Percentiles rank a stretch among this genome's conserved stretches.
These are phyloP conservation scores for Trapa incisa DNA, from an alignment of 345 rosid genomes.

Conservation along the genomic window DNA sequence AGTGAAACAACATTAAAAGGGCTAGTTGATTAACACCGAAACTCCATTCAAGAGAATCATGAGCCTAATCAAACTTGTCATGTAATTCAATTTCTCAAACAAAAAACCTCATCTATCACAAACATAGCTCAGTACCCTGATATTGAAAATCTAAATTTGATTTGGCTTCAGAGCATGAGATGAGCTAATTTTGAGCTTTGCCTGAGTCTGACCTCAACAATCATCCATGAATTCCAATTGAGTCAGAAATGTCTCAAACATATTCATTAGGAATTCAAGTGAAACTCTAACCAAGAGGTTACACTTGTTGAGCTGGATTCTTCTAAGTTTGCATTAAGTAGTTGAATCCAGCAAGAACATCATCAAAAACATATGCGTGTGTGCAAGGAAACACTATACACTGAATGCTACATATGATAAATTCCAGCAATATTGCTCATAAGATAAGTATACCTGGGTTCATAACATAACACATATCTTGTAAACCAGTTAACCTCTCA, in stretches of 20 bases:
- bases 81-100: neutral
- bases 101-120: neutral
- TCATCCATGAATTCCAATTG: neutral
- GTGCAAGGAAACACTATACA: no score
- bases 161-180: neutral
- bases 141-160: neutral
- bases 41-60: neutral
- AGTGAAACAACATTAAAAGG: slow-evolving; percentile 9
- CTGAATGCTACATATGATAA: no score
- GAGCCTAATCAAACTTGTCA: neutral
- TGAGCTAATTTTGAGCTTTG: neutral
- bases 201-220: neutral
- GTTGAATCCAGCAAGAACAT: neutral
- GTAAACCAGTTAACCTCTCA: neutral
- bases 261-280: neutral
- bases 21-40: neutral
- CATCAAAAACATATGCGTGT: neutral
- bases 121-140: neutral
- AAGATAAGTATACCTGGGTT: no score
- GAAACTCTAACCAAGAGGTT: neutral
- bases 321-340: neutral
- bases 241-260: neutral
- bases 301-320: neutral
- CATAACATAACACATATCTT: no score
- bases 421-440: no score